Base-by-base conservation (phyloP, 1,139 yeast species). In the Eremothecium coryli region DNA sequence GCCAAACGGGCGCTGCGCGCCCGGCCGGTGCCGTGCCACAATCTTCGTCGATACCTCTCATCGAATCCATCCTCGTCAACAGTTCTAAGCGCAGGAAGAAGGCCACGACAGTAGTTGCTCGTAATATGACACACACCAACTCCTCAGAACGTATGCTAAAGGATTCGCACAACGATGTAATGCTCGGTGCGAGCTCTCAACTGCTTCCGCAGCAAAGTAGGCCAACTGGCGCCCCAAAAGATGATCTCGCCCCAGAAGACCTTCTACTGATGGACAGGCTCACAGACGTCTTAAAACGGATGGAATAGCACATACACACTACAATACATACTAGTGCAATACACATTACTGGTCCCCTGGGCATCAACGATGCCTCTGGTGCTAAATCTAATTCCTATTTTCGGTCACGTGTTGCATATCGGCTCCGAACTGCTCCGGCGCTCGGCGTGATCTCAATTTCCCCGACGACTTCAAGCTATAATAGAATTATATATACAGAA, bases 231-330 rank as follows among this genome's bases (percentile, higher is more conserved):
- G 23, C 29, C 6, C 31, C 32, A 15, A 12, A 20, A 10, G 41
- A 39, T 16, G 40, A 38, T 23, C 36, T 41, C 24, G 35, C 41
- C 16, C 45, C 45, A 16, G 50, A 47, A 21, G 51, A 47, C 20
- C 33, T 47, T 22, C 41, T 44, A 41, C 37, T 47, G 21, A 46
- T 46, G 51, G 37, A 45, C 34, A 38, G 46, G 6, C 41, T 47
- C 23, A 46, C 46, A 20, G 48, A 46, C 33, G 50, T 46, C 26
- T 39, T 47, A 33, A 40, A 44, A 22, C 45, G 44, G 33, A 47
- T 47, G 48, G 44, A 44, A 27, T 42, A 23, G 18, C 10, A 20
- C n/a, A n/a, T n/a, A n/a, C n/a, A n/a, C n/a, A n/a, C n/a, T n/a
- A n/a, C n/a, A n/a, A n/a, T n/a, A n/a, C n/a, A n/a, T n/a, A n/a